These are phyloP conservation scores for Immersiporthe knoxdaviesiana DNA, from an alignment of 2,329 filamentous ascomycete species.

Conservation along the genomic window DNA sequence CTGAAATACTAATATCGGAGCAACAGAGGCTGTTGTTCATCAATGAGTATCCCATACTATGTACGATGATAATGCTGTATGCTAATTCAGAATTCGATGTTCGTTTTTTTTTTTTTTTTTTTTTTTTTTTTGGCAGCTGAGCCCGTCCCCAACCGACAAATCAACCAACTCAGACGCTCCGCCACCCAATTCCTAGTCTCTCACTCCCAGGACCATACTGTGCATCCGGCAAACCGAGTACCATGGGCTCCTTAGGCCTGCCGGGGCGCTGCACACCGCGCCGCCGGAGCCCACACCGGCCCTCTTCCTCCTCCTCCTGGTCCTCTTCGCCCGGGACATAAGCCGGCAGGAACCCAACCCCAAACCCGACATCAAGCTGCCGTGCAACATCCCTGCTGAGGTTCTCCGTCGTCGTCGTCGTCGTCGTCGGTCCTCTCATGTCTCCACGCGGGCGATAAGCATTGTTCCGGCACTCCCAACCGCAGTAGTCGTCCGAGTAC, in stretches of 20 bases:
- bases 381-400: background rate
- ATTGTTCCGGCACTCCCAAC: constrained; percentile 37
- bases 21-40: background rate
- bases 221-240: constrained; percentile 32
- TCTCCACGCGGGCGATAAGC: constrained; percentile 13
- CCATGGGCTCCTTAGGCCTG: constrained; percentile 3
- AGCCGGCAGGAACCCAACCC: constrained; percentile 15
- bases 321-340: constrained; percentile 15
- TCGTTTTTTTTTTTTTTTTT: too few relatives aligned
- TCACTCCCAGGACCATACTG: constrained; percentile 30
- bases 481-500: constrained; percentile 33
- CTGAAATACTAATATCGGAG: background rate
- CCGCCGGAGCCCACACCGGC: constrained; percentile 7
- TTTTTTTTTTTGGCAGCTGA: background rate
- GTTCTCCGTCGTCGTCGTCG: background rate
- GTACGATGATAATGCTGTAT: background rate
- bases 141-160: background rate
- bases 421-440: too few relatives aligned
- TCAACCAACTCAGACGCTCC: constrained; percentile 15
- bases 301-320: background rate
- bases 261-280: background rate
- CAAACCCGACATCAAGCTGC: background rate
- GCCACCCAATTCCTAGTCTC: constrained; percentile 33
- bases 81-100: background rate
- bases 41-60: background rate